Conservation (phyloP, 306 rosid genomes). For the Cyamopsis tetragonoloba region DNA sequence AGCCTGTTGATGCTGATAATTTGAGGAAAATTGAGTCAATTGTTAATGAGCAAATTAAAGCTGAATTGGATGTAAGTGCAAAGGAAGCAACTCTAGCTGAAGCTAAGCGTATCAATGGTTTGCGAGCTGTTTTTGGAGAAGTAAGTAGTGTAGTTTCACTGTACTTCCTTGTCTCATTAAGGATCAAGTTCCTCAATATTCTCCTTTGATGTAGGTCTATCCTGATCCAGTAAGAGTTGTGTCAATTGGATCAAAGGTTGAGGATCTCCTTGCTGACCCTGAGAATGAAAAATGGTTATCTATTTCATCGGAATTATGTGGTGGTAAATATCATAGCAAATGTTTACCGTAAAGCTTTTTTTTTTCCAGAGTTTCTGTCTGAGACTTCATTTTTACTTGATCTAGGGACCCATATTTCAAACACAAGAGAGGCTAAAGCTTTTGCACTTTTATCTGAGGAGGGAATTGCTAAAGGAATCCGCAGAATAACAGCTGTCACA, state of each 20-base stretch:
- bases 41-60: conserved; percentile 84
- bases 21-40: conserved; percentile 80
- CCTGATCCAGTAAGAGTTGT: conserved; percentile 98
- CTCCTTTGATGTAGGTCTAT: conserved; percentile 60
- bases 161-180: conserved; percentile 18
- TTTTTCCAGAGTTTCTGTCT: conserved; percentile 12
- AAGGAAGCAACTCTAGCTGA: conserved; percentile 74
- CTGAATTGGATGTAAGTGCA: conserved; percentile 67
- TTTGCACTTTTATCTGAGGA: conserved; percentile 96
- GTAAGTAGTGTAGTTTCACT: conserved; percentile 41
- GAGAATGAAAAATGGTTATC: conserved; percentile 66
- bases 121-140: conserved; percentile 99
- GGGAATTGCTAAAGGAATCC: conserved; percentile 93
- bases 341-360: conserved; percentile 17
- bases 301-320: conserved; percentile 85
- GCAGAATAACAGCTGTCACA: conserved; percentile 96
- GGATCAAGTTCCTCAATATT: conserved; percentile 13
- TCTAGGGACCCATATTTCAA: conserved; percentile 86
- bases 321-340: conserved; percentile 50
- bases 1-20: conserved; percentile 73
- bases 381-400: conserved; percentile 25
- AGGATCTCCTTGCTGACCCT: conserved; percentile 83
- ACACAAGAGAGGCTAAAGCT: conserved; percentile 88
- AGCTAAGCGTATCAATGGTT: conserved; percentile 72
- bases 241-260: conserved; percentile 73